These are phyloP conservation scores for Cryptosporidium sp. DNA, from an alignment of 169 alveolate species.

Conservation along the genomic window DNA sequence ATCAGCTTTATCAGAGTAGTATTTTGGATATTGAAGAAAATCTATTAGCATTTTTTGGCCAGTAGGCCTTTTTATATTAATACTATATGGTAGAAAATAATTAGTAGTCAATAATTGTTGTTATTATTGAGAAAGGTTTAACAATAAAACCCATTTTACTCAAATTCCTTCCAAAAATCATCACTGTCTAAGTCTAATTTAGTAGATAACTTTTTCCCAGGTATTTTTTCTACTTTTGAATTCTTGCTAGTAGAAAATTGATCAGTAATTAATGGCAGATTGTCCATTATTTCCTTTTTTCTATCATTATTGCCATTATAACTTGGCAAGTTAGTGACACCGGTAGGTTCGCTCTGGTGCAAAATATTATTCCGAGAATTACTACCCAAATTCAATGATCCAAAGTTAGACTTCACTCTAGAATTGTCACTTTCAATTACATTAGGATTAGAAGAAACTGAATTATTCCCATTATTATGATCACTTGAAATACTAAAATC, in stretches of 20 bases:
- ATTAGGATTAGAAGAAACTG: background rate
- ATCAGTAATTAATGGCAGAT: background rate
- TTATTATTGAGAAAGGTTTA: background rate
- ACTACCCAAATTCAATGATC: background rate
- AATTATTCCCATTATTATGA: background rate
- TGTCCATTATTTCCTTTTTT: background rate
- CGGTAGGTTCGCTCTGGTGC: background rate
- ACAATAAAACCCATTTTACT: background rate
- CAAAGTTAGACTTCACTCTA: background rate
- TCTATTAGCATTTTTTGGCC: constrained; percentile 65
- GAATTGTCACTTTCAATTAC: background rate
- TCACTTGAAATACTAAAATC: constrained; percentile 25
- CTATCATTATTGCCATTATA: background rate
- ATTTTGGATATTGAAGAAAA: constrained; percentile 73
- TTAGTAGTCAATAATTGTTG: background rate
- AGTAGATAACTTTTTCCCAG: constrained; percentile 33
- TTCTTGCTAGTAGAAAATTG: background rate
- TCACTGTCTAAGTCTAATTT: constrained; percentile 63
- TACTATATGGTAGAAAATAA: background rate
- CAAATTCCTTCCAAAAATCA: constrained; percentile 75
- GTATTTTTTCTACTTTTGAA: constrained; percentile 27
- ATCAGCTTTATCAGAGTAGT: constrained; percentile 45
- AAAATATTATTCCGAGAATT: background rate
- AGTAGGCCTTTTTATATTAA: constrained; percentile 3
- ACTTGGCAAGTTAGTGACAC: background rate